A percentile compares a stretch with the other conserved stretches of the same genome.
Conservation (phyloP, 495 filamentous ascomycete genomes). For the Lineolata rhizophorae region DNA sequence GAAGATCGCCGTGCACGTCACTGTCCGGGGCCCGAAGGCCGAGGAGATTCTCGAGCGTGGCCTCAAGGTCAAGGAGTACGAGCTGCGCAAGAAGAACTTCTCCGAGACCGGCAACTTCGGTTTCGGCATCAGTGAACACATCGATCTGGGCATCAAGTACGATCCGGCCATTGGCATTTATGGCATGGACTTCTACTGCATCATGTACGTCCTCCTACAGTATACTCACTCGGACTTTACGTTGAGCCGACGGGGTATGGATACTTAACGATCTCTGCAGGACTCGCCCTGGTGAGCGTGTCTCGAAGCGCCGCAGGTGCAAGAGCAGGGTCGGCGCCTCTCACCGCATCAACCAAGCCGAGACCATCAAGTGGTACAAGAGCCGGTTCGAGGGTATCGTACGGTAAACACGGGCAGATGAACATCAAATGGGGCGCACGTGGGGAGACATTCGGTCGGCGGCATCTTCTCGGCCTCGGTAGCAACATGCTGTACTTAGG, state of each 20-base stretch:
- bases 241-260: no score
- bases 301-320: slow-evolving; percentile 79
- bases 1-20: slow-evolving; percentile 99
- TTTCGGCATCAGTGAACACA: slow-evolving; percentile 99
- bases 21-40: slow-evolving; percentile 97
- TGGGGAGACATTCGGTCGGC: slow-evolving; percentile 2
- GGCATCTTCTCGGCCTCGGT: slow-evolving; percentile 5
- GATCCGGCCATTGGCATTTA: slow-evolving; percentile 99
- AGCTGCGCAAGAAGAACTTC: slow-evolving; percentile 97
- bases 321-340: slow-evolving; percentile 64
- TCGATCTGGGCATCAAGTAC: slow-evolving; percentile 99
- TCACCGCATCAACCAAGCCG: slow-evolving; percentile 79
- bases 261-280: slow-evolving; percentile 22
- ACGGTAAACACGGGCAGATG: slow-evolving; percentile 34
- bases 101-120: slow-evolving; percentile 98
- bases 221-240: no score
- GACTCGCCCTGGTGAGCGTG: slow-evolving; percentile 92
- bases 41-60: slow-evolving; percentile 99
- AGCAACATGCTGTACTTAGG: slow-evolving; percentile 9
- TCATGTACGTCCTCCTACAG: slow-evolving; percentile 48
- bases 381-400: slow-evolving; percentile 96
- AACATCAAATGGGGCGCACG: slow-evolving; percentile 1
- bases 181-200: slow-evolving; percentile 99
- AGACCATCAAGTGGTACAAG: slow-evolving; percentile 99
- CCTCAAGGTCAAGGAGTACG: slow-evolving; percentile 99